A percentile compares a stretch with the other conserved stretches of the same genome.
Conservation (phyloP, 2,329 filamentous ascomycete genomes). For the Polytolypa hystricis region DNA sequence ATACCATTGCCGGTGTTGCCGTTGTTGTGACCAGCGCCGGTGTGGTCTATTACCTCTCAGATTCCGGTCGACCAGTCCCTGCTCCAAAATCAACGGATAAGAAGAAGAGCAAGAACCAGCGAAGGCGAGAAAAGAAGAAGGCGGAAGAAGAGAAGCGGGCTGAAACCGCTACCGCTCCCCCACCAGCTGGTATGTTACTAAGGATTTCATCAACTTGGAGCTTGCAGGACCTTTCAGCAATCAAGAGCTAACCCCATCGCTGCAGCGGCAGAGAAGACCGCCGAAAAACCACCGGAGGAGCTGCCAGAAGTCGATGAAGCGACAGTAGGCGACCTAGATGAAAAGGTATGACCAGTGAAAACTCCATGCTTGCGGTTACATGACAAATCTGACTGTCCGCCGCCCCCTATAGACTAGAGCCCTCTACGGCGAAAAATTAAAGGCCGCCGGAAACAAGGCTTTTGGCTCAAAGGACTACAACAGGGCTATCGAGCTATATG, state of each 20-base stretch:
- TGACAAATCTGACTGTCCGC: no score
- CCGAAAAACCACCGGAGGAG: constrained; percentile 49
- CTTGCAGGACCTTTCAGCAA: neutral
- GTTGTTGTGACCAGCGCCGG: constrained; percentile 85
- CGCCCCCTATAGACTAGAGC: constrained; percentile 54
- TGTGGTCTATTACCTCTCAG: constrained; percentile 73
- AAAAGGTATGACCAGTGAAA: constrained; percentile 30
- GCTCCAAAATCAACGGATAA: constrained; percentile 33
- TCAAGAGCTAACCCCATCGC: no score
- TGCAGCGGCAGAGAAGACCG: no score
- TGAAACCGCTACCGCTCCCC: constrained; percentile 34
- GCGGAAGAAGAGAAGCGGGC: constrained; percentile 40
- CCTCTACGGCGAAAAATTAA: constrained; percentile 80
- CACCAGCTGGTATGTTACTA: constrained; percentile 28
- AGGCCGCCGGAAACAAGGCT: constrained; percentile 91
- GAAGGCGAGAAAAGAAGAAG: constrained; percentile 73
- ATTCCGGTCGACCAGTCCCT: constrained; percentile 36
- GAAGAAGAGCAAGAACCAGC: constrained; percentile 82
- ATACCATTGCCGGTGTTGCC: constrained; percentile 90
- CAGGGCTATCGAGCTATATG: constrained; percentile 87
- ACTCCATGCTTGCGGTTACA: neutral
- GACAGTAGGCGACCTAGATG: constrained; percentile 36
- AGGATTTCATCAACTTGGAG: constrained; percentile 16
- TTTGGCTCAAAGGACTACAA: constrained; percentile 92
- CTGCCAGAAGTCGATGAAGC: constrained; percentile 52